phyloP scores from a whole-genome alignment of 768 basidiomycete genomes.

The Gymnopilus junonius region DNA sequence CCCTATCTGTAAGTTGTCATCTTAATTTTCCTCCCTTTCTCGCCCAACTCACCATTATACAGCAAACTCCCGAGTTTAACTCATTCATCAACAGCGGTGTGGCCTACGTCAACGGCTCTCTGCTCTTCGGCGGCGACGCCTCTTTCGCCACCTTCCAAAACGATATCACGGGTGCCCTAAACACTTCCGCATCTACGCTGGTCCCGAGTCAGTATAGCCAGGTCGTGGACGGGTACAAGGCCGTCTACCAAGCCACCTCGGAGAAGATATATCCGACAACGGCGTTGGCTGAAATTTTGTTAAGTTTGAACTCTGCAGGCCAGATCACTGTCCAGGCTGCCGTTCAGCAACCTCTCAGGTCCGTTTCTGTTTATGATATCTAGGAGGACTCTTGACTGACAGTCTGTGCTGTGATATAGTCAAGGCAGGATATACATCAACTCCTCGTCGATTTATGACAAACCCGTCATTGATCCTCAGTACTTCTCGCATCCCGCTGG shows the following conservation, averaged over 20 bases:
- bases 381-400: background rate
- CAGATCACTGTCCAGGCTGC: slow-evolving; percentile 64
- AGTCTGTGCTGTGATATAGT: background rate
- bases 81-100: slow-evolving; percentile 71
- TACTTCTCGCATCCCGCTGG: slow-evolving; percentile 63
- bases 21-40: background rate
- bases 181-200: slow-evolving; percentile 29
- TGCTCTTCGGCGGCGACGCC: slow-evolving; percentile 41
- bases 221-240: slow-evolving; percentile 58
- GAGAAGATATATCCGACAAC: slow-evolving; percentile 44
- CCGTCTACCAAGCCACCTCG: slow-evolving; percentile 52
- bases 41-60: background rate
- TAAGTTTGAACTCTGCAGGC: slow-evolving; percentile 40
- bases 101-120: slow-evolving; percentile 60
- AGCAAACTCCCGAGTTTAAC: slow-evolving; percentile 44
- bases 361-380: background rate
- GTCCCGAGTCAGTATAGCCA: slow-evolving; percentile 47
- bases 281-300: slow-evolving; percentile 62
- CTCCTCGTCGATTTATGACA: slow-evolving; percentile 60
- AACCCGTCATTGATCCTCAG: slow-evolving; percentile 66
- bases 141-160: slow-evolving; percentile 23
- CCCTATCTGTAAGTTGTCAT: slow-evolving; percentile 31
- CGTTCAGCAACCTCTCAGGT: slow-evolving; percentile 67
- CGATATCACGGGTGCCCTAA: slow-evolving; percentile 14
- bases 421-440: slow-evolving; percentile 53